Evolutionary conservation across 106 monocot species (phyloP).

Genomic region (Dioscorea zingiberensis): DNA sequence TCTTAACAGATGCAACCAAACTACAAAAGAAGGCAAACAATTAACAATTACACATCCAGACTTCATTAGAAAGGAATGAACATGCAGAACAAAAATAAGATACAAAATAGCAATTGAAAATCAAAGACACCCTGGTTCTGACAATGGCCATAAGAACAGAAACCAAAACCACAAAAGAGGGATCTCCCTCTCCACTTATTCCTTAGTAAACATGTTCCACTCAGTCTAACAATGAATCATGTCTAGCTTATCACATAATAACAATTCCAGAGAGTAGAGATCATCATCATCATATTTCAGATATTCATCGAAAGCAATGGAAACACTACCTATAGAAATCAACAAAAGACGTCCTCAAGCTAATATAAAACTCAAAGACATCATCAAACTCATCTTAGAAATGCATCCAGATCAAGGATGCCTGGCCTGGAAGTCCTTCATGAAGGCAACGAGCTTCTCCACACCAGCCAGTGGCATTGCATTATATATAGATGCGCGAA

Average conservation of each 20-base stretch:
- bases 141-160: background rate
- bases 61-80: too few relatives aligned
- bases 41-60: too few relatives aligned
- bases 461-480: constrained; percentile 90
- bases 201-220: background rate
- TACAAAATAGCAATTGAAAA: too few relatives aligned
- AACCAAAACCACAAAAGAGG: background rate
- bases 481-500: constrained; percentile 93
- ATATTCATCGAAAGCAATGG: background rate
- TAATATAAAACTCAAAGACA: background rate
- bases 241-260: background rate
- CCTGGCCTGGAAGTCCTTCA: constrained; percentile 98
- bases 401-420: constrained; percentile 26
- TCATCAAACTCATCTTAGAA: background rate
- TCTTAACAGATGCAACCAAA: too few relatives aligned
- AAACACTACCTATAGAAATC: background rate
- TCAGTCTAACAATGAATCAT: background rate
- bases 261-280: background rate
- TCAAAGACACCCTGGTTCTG: background rate
- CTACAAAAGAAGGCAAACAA: too few relatives aligned
- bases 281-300: background rate
- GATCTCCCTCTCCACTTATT: background rate
- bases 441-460: constrained; percentile 93
- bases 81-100: too few relatives aligned
- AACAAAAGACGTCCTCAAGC: background rate